Evolutionary conservation across 1,139 yeast genomes (phyloP), one percentile per base, ranked within the genome.

Genomic region (Saccharomyces hybrid): DNA sequence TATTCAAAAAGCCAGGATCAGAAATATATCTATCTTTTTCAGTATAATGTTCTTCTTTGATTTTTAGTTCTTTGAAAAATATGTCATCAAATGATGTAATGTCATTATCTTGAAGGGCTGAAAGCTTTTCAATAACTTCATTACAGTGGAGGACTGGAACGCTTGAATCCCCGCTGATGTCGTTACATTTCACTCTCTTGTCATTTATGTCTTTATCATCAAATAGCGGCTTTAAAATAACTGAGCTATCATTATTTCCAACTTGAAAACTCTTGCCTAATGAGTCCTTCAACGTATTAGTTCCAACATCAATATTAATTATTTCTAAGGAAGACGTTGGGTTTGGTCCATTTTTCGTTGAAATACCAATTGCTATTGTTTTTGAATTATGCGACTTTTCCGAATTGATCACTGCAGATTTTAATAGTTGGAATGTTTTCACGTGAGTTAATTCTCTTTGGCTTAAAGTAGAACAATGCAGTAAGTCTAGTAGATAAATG

Each of bases 281-380:
- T 32, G 89, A 83, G 62, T 88, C 93, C 57, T 82, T 78, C 58
- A 89, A 75, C 51, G 82, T 82, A 59, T 91, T 90, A 44, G 79
- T 71, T 2, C 95, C 95, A 16, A 84, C 81, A 58, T 83, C 82
- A 34, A 86, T 76, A 52, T 83, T 71, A 41, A 78, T 60, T 2
- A 76, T 73, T 32, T 74, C 71, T 28, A 77, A 57, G 11, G 69
- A 61, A 25, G 68, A 63, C 6, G 60, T 58, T 16, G 69, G 64
- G 34, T 62, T 65, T 28, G 61, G 46, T 19, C 65, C 67, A 47
- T 60, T 59, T 52, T 66, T 66, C 1, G 67, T 65, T 1, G 70
- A 63, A 23, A 67, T 68, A 52, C 68, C 70, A 32, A 67, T 55
- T 2, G 68, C 67, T 47, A 66, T 54, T 1, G 70, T 67, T 48